Evolutionary conservation across 1,284 basidiomycete species (phyloP).

Genomic region (Ceratobasidium sp.): DNA sequence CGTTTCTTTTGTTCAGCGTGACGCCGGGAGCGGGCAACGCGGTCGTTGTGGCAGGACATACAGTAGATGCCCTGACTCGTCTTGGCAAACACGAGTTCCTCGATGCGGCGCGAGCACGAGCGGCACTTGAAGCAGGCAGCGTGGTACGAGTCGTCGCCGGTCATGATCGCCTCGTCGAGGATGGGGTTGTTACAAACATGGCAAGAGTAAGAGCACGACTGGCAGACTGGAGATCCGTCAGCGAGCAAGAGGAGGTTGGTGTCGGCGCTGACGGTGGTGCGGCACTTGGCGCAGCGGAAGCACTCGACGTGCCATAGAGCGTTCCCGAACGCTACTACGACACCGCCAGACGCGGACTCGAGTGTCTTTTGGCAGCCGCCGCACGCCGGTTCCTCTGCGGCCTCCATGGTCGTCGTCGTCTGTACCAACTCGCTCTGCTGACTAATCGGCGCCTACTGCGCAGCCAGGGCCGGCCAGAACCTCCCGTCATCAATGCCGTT

Average conservation of each 20-base stretch:
- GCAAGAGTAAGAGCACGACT: constrained; percentile 96
- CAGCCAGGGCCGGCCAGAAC: not conserved
- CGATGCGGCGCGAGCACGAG: constrained; percentile 91
- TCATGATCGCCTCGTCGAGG: constrained; percentile 98
- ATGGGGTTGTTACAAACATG: constrained; percentile 91
- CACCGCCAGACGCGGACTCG: constrained; percentile 81
- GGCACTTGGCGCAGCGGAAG: constrained; percentile 84
- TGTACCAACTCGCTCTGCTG: constrained; percentile 5
- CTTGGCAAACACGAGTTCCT: constrained; percentile 98
- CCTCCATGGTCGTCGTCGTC: constrained; percentile 31
- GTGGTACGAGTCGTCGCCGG: constrained; percentile 97
- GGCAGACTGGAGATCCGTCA: constrained; percentile 96
- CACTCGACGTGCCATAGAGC: constrained; percentile 49
- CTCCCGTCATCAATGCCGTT: not conserved
- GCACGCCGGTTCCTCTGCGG: constrained; percentile 55
- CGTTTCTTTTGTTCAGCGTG: constrained; percentile 77
- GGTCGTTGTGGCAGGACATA: constrained; percentile 97
- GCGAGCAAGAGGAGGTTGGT: constrained; percentile 95
- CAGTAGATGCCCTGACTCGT: constrained; percentile 98
- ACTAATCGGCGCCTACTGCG: constrained; percentile 8
- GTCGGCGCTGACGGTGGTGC: constrained; percentile 69
- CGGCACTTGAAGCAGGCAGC: constrained; percentile 98
- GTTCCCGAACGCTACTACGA: constrained; percentile 91
- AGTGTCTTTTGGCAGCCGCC: constrained; percentile 85
- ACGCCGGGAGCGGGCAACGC: constrained; percentile 88